Percentiles rank a stretch among this genome's conserved stretches.
Conservation (phyloP, 176 grass and related monocot genomes). For the Sorghum bicolor region Sorghum_bicolor_NCBIv3 NC_012877.2:54953001-54953500, state of each 20-base stretch:
- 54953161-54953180: not conserved
- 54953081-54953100: not conserved
- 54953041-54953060: fast-evolving
- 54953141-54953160: not conserved
- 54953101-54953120: not conserved
- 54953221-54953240: not conserved
- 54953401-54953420: not conserved
- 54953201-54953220: not conserved
- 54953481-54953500: too few relatives aligned
- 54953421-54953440: not conserved
- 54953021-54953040: fast-evolving
- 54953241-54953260: not conserved
- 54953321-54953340: not conserved
- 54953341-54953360: not conserved
- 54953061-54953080: too few relatives aligned
- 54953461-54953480: not conserved
- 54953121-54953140: not conserved
- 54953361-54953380: not conserved
- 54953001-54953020: slow-evolving; percentile 62
- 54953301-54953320: not conserved
- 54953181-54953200: not conserved
- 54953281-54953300: not conserved
- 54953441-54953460: not conserved
- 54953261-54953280: not conserved
- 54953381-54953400: not conserved